phyloP scores from a whole-genome alignment of 164 flowering plant species.

The Pachysandra terminalis region DNA sequence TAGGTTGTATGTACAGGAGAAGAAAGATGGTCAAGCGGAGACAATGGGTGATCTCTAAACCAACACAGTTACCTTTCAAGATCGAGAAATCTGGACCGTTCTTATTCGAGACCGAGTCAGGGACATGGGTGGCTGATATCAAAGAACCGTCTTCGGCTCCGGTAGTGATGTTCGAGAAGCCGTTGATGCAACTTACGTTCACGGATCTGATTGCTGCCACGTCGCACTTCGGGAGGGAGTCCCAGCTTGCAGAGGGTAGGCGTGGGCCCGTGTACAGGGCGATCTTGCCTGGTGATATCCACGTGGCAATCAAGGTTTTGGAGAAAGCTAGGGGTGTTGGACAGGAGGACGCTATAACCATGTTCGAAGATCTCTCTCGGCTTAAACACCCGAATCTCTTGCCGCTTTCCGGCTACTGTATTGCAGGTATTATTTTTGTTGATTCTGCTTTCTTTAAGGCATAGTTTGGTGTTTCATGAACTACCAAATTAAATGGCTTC shows the following conservation, averaged over 20 bases:
- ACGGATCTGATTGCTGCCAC: conserved; percentile 85
- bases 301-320: conserved; percentile 88
- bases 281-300: conserved; percentile 82
- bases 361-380: conserved; percentile 56
- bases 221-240: conserved; percentile 79
- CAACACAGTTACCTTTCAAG: conserved; percentile 40
- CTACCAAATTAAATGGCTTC: conserved; percentile 25
- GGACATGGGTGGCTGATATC: conserved; percentile 86
- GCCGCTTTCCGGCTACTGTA: conserved; percentile 88
- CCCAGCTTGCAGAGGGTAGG: conserved; percentile 77
- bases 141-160: conserved; percentile 73
- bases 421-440: conserved; percentile 84
- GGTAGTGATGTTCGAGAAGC: conserved; percentile 91
- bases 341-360: conserved; percentile 44
- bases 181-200: conserved; percentile 80
- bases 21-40: conserved; percentile 29
- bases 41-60: conserved; percentile 77
- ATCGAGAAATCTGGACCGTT: conserved; percentile 86
- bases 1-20: conserved; percentile 24
- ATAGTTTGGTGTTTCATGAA: not conserved
- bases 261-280: conserved; percentile 88
- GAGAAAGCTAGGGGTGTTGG: conserved; percentile 50
- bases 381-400: conserved; percentile 84
- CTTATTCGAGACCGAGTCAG: conserved; percentile 82
- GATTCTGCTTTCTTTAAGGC: not conserved